Evolutionary conservation across 768 basidiomycete species (phyloP), one percentile per base, ranked within the genome.

Genomic region (Calocera cornea): DNA sequence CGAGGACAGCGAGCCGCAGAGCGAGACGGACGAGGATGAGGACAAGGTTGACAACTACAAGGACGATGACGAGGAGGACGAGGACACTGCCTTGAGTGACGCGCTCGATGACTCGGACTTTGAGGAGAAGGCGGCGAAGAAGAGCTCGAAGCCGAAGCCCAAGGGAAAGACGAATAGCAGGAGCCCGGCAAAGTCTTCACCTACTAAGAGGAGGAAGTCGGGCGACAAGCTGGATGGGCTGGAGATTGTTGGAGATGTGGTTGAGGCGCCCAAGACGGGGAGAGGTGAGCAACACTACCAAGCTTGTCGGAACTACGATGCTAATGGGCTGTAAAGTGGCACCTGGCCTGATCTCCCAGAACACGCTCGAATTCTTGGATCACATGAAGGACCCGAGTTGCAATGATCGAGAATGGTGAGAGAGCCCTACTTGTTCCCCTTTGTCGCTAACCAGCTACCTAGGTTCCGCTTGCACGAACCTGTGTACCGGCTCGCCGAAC

Each of bases 391-490:
- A 90, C 68, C 88, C 91, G 0, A 81, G 84, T 49, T 86, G 86
- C 73, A 94, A 97, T 69, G 89, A 97, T 74, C 82, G 92, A 2
- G 82, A 87, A 77, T 91, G 92, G 92, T 90, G 67, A 68, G 82
- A n/a, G n/a, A n/a, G 65, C 17, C 22, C 24, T 19, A 2, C 1
- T n/a, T 36, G 27, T 27, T 22, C 34, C 27, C 16, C 17, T 31
- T 34, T 3, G 27, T 10, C 34, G 17, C 29, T 64, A 41, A 49
- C 24, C 17, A 19, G 36, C 50, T 19, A 34, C 41, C 11, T 34
- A 19, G 8, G 34, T 41, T 67, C 22, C 66, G 60, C 36, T 16
- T 16, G 2, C 19, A 74, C 89, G 90, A 92, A 71, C 86, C 88
- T 0, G 84, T 89, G 1, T 95, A 88, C 73, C 82, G 91, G 24